Base-by-base conservation (phyloP, 495 filamentous ascomycete genomes). In the Podospora anserina region DNA sequence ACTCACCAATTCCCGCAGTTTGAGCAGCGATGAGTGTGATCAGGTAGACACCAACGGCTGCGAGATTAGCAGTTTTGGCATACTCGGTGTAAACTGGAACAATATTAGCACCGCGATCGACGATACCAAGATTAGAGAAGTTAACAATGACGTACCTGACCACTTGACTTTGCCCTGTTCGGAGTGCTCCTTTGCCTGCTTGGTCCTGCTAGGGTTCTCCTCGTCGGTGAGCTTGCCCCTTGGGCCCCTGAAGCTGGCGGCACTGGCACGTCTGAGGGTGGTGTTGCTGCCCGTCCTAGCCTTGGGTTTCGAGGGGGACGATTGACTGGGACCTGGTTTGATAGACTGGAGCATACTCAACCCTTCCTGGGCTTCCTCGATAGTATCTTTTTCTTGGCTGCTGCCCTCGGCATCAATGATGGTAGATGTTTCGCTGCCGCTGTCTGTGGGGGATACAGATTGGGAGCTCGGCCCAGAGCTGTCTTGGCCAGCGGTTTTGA, bases 161-260 rank as follows among this genome's bases (percentile, higher is more conserved):
- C 96, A 97, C 78, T 97, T 97, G 67, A 99, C 96, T 76, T 97
- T 97, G 60, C 96, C 96, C 77, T 98, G 92, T 76, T 97, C 91
- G 0, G 86, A 87, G 64, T 88, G 87, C 77, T 99, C 96, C 76
- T 96, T 93, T 18, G 85, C 87, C 78, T 97, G 93, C 72, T 88
- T 92, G 67, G 89, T 92, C 82, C 86, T 75, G 13, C 77, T 79
- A 16, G 82, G 80, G 55, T 88, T 90, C 73, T 97, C 95, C 75
- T 97, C 91, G 76, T 99, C 95, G 16, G 82, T 84, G 54, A 92
- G 71, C 77, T 92, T 97, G 66, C 93, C 91, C 58, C 92, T 85
- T 30, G 92, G 90, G 5, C 92, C 92, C 64, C 84, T 90, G 82
- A 97, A 96, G 73, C 91, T 97, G 32, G 90, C 94, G 19, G 93